Evolutionary conservation across 805 yeast species (phyloP).

Genomic region (Candida saitoana): DNA sequence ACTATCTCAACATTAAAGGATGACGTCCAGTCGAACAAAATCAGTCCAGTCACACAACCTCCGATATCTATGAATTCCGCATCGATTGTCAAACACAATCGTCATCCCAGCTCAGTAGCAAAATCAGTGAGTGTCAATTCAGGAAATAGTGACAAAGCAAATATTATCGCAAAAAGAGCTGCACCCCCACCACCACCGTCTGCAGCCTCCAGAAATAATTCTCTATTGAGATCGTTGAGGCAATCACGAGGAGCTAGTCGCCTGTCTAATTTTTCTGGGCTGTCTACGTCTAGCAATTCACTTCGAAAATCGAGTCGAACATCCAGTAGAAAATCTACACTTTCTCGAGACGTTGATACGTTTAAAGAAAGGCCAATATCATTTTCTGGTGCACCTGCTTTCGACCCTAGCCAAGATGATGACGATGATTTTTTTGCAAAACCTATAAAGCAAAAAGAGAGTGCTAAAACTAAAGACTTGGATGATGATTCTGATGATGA

Average conservation of each 20-base stretch:
- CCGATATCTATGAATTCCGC: neutral
- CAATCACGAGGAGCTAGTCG: slow-evolving; percentile 5
- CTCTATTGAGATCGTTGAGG: slow-evolving; percentile 5
- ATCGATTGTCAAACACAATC: neutral
- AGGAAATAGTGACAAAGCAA: slow-evolving; percentile 1
- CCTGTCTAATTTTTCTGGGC: slow-evolving; percentile 1
- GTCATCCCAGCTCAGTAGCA: neutral
- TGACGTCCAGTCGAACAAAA: slow-evolving; percentile 6
- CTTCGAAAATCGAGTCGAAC: slow-evolving; percentile 4
- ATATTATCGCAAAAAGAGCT: slow-evolving; percentile 61
- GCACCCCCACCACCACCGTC: slow-evolving; percentile 65
- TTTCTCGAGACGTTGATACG: slow-evolving; percentile 32
- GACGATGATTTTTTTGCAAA: slow-evolving; percentile 30
- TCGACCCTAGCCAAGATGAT: slow-evolving; percentile 20
- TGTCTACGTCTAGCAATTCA: neutral
- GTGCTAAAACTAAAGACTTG: neutral
- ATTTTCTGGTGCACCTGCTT: slow-evolving; percentile 68
- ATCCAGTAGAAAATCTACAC: slow-evolving; percentile 10
- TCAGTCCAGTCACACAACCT: neutral
- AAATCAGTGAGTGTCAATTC: slow-evolving; percentile 2
- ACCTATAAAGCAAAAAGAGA: slow-evolving; percentile 19
- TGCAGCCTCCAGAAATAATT: slow-evolving; percentile 6
- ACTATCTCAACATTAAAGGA: slow-evolving; percentile 28
- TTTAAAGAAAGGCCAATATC: slow-evolving; percentile 69
- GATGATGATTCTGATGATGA: slow-evolving; percentile 7